Evolutionary conservation across 257 asterid species (phyloP).

Genomic region (Agastache rugosa): DNA sequence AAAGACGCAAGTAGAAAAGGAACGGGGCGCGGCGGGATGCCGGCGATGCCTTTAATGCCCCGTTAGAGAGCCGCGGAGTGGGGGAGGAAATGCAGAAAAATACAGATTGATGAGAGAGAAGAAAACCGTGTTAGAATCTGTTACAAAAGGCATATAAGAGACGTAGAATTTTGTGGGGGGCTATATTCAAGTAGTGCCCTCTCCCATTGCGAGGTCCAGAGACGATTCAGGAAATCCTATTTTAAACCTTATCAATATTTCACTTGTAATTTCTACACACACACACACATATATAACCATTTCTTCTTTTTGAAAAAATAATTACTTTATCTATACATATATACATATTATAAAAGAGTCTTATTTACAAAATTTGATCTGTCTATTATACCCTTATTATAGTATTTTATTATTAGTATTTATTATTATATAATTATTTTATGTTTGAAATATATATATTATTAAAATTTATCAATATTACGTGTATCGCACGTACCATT

Average conservation of each 20-base stretch:
- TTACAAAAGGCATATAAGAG: slow-evolving; percentile 41
- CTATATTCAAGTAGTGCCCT: slow-evolving; percentile 45
- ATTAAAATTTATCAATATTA: no score
- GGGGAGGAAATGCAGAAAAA: slow-evolving; percentile 31
- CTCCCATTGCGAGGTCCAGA: slow-evolving; percentile 42
- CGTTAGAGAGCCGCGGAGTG: slow-evolving; percentile 60
- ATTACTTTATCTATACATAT: no score
- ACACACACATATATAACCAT: no score
- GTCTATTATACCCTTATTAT: no score
- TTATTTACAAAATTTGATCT: no score
- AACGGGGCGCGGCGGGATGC: slow-evolving; percentile 35
- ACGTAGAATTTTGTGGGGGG: slow-evolving; percentile 41
- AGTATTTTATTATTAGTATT: no score
- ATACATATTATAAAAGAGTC: no score
- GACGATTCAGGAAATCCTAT: slow-evolving; percentile 37
- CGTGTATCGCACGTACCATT: no score
- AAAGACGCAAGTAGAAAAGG: not conserved
- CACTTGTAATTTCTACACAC: not conserved
- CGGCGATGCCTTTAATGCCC: slow-evolving; percentile 50
- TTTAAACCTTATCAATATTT: not conserved
- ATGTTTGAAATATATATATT: no score
- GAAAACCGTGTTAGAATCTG: slow-evolving; percentile 34
- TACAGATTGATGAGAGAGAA: slow-evolving; percentile 32
- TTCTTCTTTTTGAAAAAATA: no score
- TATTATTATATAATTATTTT: no score